Base-by-base conservation (phyloP, 345 rosid species). In the Anacardium occidentale region DNA sequence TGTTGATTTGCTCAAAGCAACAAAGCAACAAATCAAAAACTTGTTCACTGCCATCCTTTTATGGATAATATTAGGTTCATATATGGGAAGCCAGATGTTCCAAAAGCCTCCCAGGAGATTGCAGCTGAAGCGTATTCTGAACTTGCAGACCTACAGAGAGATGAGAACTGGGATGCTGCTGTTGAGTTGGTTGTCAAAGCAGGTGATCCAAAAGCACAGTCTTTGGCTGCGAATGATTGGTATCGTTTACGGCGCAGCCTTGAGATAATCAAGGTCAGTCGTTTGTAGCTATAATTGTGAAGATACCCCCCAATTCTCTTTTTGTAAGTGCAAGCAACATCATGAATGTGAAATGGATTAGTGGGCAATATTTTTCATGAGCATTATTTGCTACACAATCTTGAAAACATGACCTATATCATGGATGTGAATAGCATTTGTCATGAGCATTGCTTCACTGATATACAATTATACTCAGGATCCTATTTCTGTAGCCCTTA, bases 41-140 rank as follows among this genome's bases (percentile, higher is more conserved):
- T 45, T 75, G 17, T 71, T 74, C 61, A 47, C 29, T 32, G 17
- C 50, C 60, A 57, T 62, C 25, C 66, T 71, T 72, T 68, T 58
- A 44, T 52, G 56, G 45, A 37, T 54, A 51, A 44, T 70, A 50
- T 68, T 75, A 94, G 98, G 98, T 90, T 80, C 69, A 81, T 89
- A 32, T 90, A 90, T 70, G 98, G 97, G 76, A 94, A 89, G 82
- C 98, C 98, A 53, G 88, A 86, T 84, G 93, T 92, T 76, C 97
- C 97, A 10, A 87, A 80, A 85, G 89, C 97, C 66, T 85, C 95
- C 58, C 89, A 70, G 45, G 97, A 90, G 69, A 82, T 89, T 76
- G 69, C 86, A 40, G 77, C 92, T 64, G 85, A 85, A 86, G 97
- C 65, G 55, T 34, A 83, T 56, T 80, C 86, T 1, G 87, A 89